Evolutionary conservation across 306 rosid genomes (phyloP).

Genomic region (Prunus kanzakura): DNA sequence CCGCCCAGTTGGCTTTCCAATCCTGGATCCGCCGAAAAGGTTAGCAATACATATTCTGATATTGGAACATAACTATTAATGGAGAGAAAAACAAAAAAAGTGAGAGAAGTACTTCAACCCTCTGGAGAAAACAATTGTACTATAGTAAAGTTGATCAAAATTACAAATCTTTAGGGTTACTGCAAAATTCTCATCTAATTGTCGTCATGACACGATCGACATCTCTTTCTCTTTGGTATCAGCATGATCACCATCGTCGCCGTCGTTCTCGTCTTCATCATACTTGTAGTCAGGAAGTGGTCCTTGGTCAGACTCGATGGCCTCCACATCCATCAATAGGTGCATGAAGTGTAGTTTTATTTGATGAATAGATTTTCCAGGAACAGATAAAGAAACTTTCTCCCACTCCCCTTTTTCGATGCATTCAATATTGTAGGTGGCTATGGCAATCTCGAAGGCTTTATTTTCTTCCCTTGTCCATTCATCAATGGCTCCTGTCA

Average conservation of each 20-base stretch:
- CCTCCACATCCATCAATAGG: not conserved
- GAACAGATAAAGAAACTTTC: not conserved
- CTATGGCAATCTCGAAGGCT: constrained; percentile 6
- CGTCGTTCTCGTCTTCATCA: not conserved
- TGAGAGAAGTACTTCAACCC: no score
- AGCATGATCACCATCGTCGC: not conserved
- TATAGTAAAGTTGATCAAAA: no score
- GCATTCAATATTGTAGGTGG: not conserved
- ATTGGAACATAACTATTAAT: no score
- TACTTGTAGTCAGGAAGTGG: not conserved
- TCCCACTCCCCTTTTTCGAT: not conserved
- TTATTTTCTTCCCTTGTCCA: constrained; percentile 1
- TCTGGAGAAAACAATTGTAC: no score
- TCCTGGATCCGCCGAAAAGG: no score
- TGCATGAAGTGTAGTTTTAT: not conserved
- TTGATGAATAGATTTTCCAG: not conserved
- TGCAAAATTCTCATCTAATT: not conserved
- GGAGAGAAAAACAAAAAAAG: no score
- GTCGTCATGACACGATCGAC: not conserved
- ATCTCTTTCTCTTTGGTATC: not conserved
- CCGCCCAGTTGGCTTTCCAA: no score
- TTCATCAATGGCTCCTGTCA: not conserved
- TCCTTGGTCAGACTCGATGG: not conserved
- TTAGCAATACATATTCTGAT: no score
- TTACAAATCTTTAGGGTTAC: no score